These are phyloP conservation scores for Udeniomyces megalosporus DNA, from an alignment of 768 basidiomycete species.

Conservation along the genomic window DNA sequence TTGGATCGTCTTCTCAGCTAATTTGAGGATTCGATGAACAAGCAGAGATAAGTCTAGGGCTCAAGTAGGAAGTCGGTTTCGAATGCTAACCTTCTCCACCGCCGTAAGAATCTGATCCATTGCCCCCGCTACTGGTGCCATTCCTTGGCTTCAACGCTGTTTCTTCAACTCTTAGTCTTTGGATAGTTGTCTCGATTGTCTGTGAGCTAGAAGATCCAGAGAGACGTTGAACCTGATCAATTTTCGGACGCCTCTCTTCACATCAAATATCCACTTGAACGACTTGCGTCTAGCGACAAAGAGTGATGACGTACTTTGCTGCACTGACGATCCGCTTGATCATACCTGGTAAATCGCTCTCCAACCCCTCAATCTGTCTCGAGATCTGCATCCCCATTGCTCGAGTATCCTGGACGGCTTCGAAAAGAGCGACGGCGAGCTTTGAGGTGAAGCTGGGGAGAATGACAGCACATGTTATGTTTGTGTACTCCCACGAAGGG, in stretches of 20 bases:
- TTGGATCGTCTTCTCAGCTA: conserved; percentile 5
- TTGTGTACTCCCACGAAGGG: too few species aligned
- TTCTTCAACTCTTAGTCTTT: conserved; percentile 11
- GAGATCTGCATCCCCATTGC: conserved; percentile 2
- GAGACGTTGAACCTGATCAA: background rate
- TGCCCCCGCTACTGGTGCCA: background rate
- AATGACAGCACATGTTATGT: too few species aligned
- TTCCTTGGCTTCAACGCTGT: conserved; percentile 4
- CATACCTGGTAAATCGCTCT: conserved; percentile 4
- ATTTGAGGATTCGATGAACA: too few species aligned
- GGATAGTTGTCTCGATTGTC: conserved; percentile 11
- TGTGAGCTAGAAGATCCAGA: background rate
- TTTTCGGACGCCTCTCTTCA: background rate
- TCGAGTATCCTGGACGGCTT: conserved; percentile 7
- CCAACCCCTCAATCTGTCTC: conserved; percentile 13
- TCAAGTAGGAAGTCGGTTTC: background rate
- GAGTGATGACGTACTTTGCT: background rate
- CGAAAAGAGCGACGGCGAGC: conserved; percentile 15
- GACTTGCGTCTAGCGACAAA: too few species aligned
- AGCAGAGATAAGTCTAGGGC: too few species aligned
- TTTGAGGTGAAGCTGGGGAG: conserved; percentile 17
- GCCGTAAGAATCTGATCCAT: background rate
- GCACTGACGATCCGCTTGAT: conserved; percentile 9
- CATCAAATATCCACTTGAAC: too few species aligned
- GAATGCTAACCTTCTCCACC: conserved; percentile 9